A percentile compares a stretch with the other conserved stretches of the same genome.
Conservation (phyloP, 2,329 filamentous ascomycete species). For the Raffaelea albimanens region DNA sequence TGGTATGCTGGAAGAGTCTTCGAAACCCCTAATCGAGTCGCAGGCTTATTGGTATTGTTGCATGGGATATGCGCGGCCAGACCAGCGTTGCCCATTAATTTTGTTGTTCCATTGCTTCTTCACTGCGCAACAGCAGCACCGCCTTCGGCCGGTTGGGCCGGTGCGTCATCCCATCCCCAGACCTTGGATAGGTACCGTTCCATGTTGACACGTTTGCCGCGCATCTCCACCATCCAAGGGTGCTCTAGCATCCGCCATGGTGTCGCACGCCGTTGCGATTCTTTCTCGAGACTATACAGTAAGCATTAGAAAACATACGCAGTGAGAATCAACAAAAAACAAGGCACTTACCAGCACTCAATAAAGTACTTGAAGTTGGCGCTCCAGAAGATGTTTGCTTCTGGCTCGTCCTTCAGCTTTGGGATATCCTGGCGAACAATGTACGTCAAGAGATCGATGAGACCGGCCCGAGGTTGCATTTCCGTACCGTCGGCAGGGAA, state of each 20-base stretch:
- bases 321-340: constrained; percentile 9
- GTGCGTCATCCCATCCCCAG: constrained; percentile 74
- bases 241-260: constrained; percentile 99
- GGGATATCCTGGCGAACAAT: constrained; percentile 95
- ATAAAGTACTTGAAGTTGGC: constrained; percentile 99
- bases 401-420: constrained; percentile 88
- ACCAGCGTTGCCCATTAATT: not conserved
- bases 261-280: constrained; percentile 74
- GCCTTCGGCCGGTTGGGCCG: constrained; percentile 5
- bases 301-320: too few species aligned
- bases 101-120: too few species aligned
- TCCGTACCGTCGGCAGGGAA: constrained; percentile 96
- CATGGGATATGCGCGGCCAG: not conserved
- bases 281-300: constrained; percentile 76
- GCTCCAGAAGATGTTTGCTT: constrained; percentile 85
- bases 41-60: not conserved
- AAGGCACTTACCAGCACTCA: constrained; percentile 76
- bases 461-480: constrained; percentile 82
- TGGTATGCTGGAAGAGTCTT: too few species aligned
- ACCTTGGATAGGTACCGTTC: constrained; percentile 85
- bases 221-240: constrained; percentile 98
- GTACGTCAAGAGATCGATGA: constrained; percentile 94
- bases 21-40: too few species aligned
- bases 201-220: constrained; percentile 95
- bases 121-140: too few species aligned